Base-by-base conservation (phyloP, 305 asterid species). In the Solanum hybrid region DNA sequence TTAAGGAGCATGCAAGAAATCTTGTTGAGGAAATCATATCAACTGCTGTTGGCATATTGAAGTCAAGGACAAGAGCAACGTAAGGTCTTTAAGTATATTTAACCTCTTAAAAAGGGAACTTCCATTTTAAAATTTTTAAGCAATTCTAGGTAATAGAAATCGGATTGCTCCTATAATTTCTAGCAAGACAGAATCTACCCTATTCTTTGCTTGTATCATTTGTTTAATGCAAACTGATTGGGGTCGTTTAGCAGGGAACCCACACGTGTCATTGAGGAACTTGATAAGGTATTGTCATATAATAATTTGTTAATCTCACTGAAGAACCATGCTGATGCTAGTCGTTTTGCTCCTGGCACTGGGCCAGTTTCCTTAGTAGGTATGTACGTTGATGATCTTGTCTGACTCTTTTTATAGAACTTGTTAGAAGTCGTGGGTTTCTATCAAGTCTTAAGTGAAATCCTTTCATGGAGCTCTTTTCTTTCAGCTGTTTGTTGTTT, bases 1-100 rank as follows among this genome's bases (percentile, higher is more conserved):
- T 98, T 91, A 96, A 96, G 93, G 97, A 96, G 93, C 97, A 94
- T 93, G 93, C 96, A 27, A 95, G 99, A 93, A 96, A 95, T 95
- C 94, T 96, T 90, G 97, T 92, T 88, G 99, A 96, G 92, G 93
- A 92, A 91, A 91, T 92, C 92, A 92, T 96, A 93, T 91, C 99
- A 72, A 94, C 92, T 88, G 98, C 99, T 90, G 92, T 95, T 90
- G 90, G 82, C 89, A 88, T 92, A 31, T 90, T 94, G 94, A 96
- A 96, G 92, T 98, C 99, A 90, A 93, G 99, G 93, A 90, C 95
- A 92, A 94, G 93, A 93, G 91, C 93, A 40, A 88, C 87, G 99
- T 97, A 95, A 85, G 96, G 56, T 38, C 51, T 56, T 79, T 85
- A 60, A 85, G 77, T 85, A 34, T 40, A 45, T 22, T 60, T 38